Evolutionary conservation across 2,329 filamentous ascomycete genomes (phyloP).

Genomic region (Rugonectria rugulosa): DNA sequence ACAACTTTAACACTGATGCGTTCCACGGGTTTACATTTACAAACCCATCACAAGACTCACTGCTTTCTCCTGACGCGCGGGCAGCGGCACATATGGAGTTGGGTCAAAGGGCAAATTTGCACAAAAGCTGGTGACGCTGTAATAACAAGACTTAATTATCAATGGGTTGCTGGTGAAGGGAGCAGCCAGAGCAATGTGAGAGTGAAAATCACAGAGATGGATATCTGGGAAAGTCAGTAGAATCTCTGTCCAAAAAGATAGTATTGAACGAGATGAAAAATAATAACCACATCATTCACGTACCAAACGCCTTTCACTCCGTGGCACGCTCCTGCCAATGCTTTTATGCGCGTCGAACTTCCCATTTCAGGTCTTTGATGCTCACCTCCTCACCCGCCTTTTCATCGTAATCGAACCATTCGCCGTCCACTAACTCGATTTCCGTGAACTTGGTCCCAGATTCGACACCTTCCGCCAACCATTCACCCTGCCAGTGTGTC

Average conservation of each 20-base stretch:
- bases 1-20: conserved; percentile 20
- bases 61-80: conserved; percentile 33
- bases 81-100: conserved; percentile 44
- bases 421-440: conserved; percentile 86
- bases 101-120: conserved; percentile 38
- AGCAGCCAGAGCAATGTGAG: background rate
- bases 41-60: conserved; percentile 24
- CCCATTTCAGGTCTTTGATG: conserved; percentile 89
- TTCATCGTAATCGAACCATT: conserved; percentile 99
- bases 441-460: conserved; percentile 81
- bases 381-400: conserved; percentile 91
- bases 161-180: no score
- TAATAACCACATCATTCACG: background rate
- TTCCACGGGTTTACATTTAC: no score
- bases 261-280: background rate
- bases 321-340: background rate
- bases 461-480: conserved; percentile 83
- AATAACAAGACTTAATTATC: conserved; percentile 6
- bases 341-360: conserved; percentile 73
- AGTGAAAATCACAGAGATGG: background rate
- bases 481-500: conserved; percentile 74
- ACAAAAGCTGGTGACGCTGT: conserved; percentile 47
- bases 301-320: background rate
- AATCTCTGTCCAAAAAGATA: background rate
- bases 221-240: background rate